Evolutionary conservation across 1,284 basidiomycete genomes (phyloP).

Genomic region (Mycena citricolor): DNA sequence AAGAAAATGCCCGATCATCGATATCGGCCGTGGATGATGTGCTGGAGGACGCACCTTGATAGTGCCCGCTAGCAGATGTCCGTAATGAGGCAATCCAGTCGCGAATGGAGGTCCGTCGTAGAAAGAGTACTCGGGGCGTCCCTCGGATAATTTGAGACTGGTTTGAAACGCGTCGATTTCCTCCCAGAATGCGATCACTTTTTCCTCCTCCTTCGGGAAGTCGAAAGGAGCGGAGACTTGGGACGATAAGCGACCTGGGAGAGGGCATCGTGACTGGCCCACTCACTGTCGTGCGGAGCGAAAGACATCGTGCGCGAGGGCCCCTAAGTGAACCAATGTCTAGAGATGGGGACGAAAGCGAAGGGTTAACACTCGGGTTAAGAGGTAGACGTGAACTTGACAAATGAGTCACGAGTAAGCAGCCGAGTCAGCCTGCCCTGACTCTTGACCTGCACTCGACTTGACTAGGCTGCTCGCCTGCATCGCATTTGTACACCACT

Average conservation of each 20-base stretch:
- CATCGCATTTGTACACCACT: too few species aligned
- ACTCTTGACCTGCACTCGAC: too few species aligned
- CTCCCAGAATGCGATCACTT: conserved; percentile 90
- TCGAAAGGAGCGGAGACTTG: conserved; percentile 76
- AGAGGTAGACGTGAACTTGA: too few species aligned
- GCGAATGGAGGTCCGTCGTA: conserved; percentile 99
- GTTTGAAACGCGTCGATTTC: conserved; percentile 99
- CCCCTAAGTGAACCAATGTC: too few species aligned
- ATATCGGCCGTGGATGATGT: conserved; percentile 33
- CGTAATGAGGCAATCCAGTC: conserved; percentile 96
- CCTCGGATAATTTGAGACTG: conserved; percentile 89
- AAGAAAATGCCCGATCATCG: conserved; percentile 8
- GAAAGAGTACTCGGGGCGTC: conserved; percentile 88
- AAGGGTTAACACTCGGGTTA: too few species aligned
- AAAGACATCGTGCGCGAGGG: conserved; percentile 55
- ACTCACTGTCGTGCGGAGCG: conserved; percentile 70
- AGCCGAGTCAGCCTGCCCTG: too few species aligned
- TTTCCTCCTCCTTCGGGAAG: conserved; percentile 92
- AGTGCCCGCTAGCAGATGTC: conserved; percentile 88
- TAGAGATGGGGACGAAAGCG: too few species aligned
- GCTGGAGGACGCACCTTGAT: conserved; percentile 74
- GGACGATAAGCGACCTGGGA: conserved; percentile 10
- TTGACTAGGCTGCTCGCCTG: too few species aligned
- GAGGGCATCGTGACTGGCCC: conserved; percentile 36
- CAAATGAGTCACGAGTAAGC: too few species aligned